These are phyloP conservation scores for Anacardium occidentale DNA, from an alignment of 345 rosid genomes.

Conservation along the genomic window DNA sequence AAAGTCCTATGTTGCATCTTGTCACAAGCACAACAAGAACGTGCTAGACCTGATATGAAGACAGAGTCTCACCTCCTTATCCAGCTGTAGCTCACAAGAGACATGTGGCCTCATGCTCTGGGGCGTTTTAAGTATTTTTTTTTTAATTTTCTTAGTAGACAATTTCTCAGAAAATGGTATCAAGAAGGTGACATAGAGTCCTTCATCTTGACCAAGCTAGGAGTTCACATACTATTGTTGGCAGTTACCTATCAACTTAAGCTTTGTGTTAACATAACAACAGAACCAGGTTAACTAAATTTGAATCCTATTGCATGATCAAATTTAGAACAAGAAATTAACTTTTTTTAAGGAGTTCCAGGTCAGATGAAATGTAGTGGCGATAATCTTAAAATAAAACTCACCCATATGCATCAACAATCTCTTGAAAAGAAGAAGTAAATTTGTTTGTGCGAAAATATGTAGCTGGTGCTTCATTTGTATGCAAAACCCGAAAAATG, in stretches of 20 bases:
- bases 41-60: neutral
- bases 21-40: neutral
- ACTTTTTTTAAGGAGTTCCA: neutral
- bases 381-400: conserved; percentile 29
- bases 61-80: neutral
- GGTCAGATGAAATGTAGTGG: neutral
- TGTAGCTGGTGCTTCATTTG: conserved; percentile 90
- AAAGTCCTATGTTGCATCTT: neutral
- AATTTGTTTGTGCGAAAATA: conserved; percentile 88
- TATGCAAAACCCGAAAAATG: conserved; percentile 76
- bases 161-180: neutral
- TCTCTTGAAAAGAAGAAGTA: conserved; percentile 88
- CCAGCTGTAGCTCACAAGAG: neutral
- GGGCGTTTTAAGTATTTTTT: neutral
- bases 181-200: no score
- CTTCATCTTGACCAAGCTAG: no score
- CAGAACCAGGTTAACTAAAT: no score
- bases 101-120: neutral
- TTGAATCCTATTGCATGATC: neutral
- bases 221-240: no score
- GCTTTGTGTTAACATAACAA: no score
- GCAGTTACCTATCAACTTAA: no score
- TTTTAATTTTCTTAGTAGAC: neutral
- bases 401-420: conserved; percentile 97
- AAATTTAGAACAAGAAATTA: neutral